phyloP scores from a whole-genome alignment of 2,329 filamentous ascomycete genomes.

The Trichoderma citrinoviride region DNA sequence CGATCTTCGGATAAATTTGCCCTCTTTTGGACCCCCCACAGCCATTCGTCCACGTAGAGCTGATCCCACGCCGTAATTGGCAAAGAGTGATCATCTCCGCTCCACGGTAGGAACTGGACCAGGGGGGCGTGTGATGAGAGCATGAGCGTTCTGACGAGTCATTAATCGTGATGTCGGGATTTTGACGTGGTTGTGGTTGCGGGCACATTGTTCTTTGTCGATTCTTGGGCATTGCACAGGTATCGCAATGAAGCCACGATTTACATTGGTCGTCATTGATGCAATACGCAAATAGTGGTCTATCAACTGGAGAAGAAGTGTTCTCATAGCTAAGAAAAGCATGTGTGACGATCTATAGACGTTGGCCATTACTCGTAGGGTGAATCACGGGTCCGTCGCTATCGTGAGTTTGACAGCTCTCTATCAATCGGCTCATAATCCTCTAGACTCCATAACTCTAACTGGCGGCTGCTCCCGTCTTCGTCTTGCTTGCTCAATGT shows the following conservation, averaged over 20 bases:
- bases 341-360: not conserved
- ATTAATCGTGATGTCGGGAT: not conserved
- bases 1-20: not conserved
- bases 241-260: not conserved
- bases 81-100: constrained; percentile 7
- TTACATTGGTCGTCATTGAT: not conserved
- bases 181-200: not conserved
- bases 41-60: not conserved
- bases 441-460: not conserved
- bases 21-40: not conserved
- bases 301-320: too few relatives aligned
- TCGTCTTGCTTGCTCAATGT: not conserved
- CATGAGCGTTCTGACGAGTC: not conserved
- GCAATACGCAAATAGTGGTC: too few relatives aligned
- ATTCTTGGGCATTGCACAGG: not conserved
- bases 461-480: not conserved
- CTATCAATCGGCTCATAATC: not conserved
- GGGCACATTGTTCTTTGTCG: not conserved
- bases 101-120: not conserved
- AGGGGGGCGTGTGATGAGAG: not conserved
- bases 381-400: not conserved
- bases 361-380: too few relatives aligned
- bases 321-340: not conserved
- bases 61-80: not conserved
- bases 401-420: not conserved